phyloP scores from a whole-genome alignment of 2,329 filamentous ascomycete genomes.

The Fusarium keratoplasticum region DNA sequence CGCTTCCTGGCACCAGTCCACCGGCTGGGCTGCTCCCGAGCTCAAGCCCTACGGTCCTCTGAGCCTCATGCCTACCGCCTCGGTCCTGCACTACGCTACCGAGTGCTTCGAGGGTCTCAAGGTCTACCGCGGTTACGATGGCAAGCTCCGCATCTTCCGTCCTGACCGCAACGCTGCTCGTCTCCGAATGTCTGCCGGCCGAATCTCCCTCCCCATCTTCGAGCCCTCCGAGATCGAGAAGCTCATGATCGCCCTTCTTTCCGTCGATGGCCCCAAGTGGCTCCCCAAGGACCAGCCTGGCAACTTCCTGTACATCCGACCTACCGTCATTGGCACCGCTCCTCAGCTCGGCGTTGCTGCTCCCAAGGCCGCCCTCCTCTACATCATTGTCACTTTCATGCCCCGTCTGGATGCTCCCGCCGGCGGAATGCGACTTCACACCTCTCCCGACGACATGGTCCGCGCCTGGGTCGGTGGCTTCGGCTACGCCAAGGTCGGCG shows the following conservation, averaged over 20 bases:
- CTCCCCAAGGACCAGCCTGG: conserved; percentile 76
- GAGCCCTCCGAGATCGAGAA: conserved; percentile 77
- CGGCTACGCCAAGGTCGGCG: conserved; percentile 91
- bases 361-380: conserved; percentile 88
- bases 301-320: conserved; percentile 84
- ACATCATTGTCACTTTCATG: conserved; percentile 78
- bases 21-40: conserved; percentile 80
- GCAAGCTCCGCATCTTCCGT: conserved; percentile 81
- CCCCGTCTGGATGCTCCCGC: conserved; percentile 63
- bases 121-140: conserved; percentile 82
- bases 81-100: conserved; percentile 87
- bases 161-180: conserved; percentile 78
- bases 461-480: conserved; percentile 95
- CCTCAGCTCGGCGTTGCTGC: conserved; percentile 83
- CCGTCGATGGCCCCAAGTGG: conserved; percentile 82
- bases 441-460: conserved; percentile 83
- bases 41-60: conserved; percentile 83
- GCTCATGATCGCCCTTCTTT: conserved; percentile 77
- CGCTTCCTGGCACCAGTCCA: conserved; percentile 71
- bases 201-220: conserved; percentile 82
- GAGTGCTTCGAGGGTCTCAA: conserved; percentile 92
- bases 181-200: conserved; percentile 67
- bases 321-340: conserved; percentile 87
- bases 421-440: conserved; percentile 79
- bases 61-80: conserved; percentile 82